A percentile compares a stretch with the other conserved stretches of the same genome.
phyloP scores from a whole-genome alignment of 2,329 filamentous ascomycete species.

The Pseudogymnoascus pannorum region DNA sequence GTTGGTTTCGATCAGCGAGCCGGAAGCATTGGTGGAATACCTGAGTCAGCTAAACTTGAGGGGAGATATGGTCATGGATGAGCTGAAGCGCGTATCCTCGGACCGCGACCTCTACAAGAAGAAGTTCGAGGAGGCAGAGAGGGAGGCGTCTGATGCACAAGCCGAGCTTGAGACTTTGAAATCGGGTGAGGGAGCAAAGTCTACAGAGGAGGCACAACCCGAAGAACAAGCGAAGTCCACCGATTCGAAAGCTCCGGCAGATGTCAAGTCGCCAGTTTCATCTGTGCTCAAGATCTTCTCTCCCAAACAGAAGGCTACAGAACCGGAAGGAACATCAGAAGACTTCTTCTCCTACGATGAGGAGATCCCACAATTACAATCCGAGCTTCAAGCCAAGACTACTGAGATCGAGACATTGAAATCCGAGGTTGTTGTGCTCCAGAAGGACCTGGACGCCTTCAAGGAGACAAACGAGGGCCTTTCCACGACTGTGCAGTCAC shows the following conservation, averaged over 20 bases:
- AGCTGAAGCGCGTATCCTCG: conserved; percentile 76
- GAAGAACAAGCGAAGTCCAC: conserved; percentile 24
- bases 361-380: conserved; percentile 75
- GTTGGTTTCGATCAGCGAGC: conserved; percentile 79
- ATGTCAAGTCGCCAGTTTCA: conserved; percentile 40
- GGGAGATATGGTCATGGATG: conserved; percentile 87
- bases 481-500: conserved; percentile 33
- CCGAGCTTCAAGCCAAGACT: conserved; percentile 62
- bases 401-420: conserved; percentile 66
- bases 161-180: conserved; percentile 57
- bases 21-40: conserved; percentile 79
- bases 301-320: conserved; percentile 36
- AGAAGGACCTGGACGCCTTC: conserved; percentile 61
- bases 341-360: conserved; percentile 91
- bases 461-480: conserved; percentile 65
- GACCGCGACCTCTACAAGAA: conserved; percentile 77
- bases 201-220: not conserved
- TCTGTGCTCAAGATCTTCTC: conserved; percentile 45
- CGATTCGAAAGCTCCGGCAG: conserved; percentile 20
- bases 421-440: conserved; percentile 58
- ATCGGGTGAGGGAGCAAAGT: conserved; percentile 32
- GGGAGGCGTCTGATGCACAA: conserved; percentile 51
- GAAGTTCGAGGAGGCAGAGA: conserved; percentile 62
- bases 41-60: conserved; percentile 79
- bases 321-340: conserved; percentile 40